phyloP scores from a whole-genome alignment of 345 rosid genomes.

The Salix purpurea region DNA sequence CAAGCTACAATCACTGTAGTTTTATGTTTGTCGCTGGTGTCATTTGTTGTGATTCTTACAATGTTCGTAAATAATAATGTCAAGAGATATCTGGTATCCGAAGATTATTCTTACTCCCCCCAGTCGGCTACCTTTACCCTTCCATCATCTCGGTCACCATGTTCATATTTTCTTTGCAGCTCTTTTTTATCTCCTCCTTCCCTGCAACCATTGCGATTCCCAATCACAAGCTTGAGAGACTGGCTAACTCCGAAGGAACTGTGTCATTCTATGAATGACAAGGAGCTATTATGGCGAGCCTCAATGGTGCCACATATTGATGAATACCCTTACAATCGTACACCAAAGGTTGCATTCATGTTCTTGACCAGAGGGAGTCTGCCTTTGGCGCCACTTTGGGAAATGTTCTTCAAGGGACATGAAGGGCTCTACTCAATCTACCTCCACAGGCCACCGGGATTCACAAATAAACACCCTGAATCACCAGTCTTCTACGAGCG shows the following conservation, averaged over 20 bases:
- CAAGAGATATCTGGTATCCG: conserved; percentile 15
- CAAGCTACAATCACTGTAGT: conserved; percentile 8
- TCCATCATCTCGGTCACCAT: neutral
- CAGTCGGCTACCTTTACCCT: neutral
- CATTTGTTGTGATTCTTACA: conserved; percentile 19
- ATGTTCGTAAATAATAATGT: conserved; percentile 11
- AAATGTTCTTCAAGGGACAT: conserved; percentile 28
- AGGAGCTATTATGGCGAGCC: conserved; percentile 30
- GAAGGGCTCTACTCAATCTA: conserved; percentile 22
- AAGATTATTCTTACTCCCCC: conserved; percentile 13
- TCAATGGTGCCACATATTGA: conserved; percentile 12
- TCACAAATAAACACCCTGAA: neutral
- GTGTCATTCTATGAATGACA: conserved; percentile 38
- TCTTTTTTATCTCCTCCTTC: conserved; percentile 9
- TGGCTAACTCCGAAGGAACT: conserved; percentile 5
- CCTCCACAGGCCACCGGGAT: conserved; percentile 9
- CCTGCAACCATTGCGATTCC: neutral
- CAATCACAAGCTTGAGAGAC: neutral
- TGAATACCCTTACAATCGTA: conserved; percentile 17
- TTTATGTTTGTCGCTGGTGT: conserved; percentile 20
- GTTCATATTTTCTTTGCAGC: conserved; percentile 4
- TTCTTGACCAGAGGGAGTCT: conserved; percentile 21
- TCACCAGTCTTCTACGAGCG: conserved; percentile 22
- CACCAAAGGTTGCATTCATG: conserved; percentile 29
- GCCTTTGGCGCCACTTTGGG: conserved; percentile 33